Percentiles rank a stretch among this genome's conserved stretches.
Conservation (phyloP, 768 basidiomycete species). For the Sporobolomyces roseus region DNA sequence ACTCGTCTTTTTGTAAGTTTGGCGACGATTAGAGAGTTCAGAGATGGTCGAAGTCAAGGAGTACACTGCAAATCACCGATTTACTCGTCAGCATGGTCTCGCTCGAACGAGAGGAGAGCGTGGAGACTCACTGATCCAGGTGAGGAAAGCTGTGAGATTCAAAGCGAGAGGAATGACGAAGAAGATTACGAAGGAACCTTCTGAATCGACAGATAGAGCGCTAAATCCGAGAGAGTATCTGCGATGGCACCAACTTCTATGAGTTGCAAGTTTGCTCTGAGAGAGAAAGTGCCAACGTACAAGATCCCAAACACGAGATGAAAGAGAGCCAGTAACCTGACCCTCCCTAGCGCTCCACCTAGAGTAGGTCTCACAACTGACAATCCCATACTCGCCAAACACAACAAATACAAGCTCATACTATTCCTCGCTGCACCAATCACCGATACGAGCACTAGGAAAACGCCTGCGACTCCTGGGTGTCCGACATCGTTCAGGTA, state of each 20-base stretch:
- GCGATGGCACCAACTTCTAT: not conserved
- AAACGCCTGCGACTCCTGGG: constrained; percentile 68
- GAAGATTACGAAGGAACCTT: constrained; percentile 71
- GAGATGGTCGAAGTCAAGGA: constrained; percentile 68
- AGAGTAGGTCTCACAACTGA: constrained; percentile 87
- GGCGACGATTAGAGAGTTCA: constrained; percentile 75
- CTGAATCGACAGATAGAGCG: constrained; percentile 83
- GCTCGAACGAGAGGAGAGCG: no score
- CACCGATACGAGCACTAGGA: constrained; percentile 92
- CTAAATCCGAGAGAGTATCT: constrained; percentile 93
- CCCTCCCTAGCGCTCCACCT: constrained; percentile 75
- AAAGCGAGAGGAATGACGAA: constrained; percentile 93
- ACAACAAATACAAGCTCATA: constrained; percentile 81
- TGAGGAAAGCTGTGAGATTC: constrained; percentile 88
- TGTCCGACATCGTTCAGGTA: constrained; percentile 71
- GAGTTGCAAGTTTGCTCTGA: not conserved
- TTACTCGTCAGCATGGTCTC: constrained; percentile 16
- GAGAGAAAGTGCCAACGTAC: constrained; percentile 54
- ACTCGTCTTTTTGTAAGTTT: constrained; percentile 45
- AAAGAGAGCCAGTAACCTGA: constrained; percentile 71
- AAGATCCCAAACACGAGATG: constrained; percentile 84
- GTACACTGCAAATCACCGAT: constrained; percentile 11
- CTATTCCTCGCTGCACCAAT: constrained; percentile 88
- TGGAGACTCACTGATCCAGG: constrained; percentile 87
- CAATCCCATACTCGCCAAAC: constrained; percentile 86